Conservation (phyloP, 2,329 filamentous ascomycete species). For the Alternaria sp. region DNA sequence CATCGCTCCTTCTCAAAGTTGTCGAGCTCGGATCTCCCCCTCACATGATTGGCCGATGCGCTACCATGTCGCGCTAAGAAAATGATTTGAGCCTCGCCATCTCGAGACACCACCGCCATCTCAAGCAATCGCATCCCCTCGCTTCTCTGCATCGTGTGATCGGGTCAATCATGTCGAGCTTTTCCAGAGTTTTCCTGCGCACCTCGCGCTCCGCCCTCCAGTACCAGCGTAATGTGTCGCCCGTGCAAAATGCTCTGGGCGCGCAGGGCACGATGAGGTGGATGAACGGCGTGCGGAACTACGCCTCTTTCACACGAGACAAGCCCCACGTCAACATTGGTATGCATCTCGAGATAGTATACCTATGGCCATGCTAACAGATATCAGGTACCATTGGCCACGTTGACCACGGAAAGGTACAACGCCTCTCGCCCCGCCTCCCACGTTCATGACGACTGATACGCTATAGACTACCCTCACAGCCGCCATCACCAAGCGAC, state of each 20-base stretch:
- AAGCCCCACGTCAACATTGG: conserved; percentile 99
- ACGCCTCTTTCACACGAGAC: conserved; percentile 78
- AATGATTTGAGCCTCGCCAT: conserved; percentile 32
- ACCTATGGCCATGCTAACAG: conserved; percentile 14
- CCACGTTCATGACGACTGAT: conserved; percentile 19
- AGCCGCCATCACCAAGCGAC: conserved; percentile 97
- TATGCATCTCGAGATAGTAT: conserved; percentile 49
- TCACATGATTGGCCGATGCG: conserved; percentile 24
- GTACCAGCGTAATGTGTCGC: conserved; percentile 70
- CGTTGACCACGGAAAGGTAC: conserved; percentile 98
- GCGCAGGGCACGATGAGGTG: conserved; percentile 68
- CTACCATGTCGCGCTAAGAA: conserved; percentile 39
- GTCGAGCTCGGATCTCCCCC: conserved; percentile 24
- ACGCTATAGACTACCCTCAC: conserved; percentile 85
- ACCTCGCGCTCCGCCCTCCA: conserved; percentile 78
- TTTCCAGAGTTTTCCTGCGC: conserved; percentile 83
- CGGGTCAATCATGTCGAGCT: conserved; percentile 69
- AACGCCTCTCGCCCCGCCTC: conserved; percentile 17
- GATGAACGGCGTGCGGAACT: conserved; percentile 68
- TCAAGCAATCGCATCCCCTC: conserved; percentile 33
- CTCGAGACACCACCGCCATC: conserved; percentile 26
- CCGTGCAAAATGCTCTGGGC: conserved; percentile 74
- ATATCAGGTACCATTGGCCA: conserved; percentile 88
- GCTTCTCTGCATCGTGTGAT: conserved; percentile 8
- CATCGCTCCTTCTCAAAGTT: conserved; percentile 6